A percentile compares a stretch with the other conserved stretches of the same genome.
Evolutionary conservation across 495 filamentous ascomycete species (phyloP).

Genomic region (Podospora appendiculata): DNA sequence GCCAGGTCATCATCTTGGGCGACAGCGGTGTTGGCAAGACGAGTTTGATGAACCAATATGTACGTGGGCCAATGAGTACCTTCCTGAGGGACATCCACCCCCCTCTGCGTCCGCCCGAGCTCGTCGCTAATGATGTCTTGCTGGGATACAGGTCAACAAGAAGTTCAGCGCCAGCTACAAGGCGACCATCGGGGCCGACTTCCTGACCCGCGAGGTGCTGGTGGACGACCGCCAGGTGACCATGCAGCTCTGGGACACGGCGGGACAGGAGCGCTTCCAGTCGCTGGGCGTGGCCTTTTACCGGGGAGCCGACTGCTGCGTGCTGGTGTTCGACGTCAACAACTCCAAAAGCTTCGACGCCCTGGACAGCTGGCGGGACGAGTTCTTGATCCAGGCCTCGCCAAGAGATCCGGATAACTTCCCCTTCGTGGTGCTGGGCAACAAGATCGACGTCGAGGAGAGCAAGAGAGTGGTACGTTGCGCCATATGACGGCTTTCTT

Average conservation of each 20-base stretch:
- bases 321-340: constrained; percentile 97
- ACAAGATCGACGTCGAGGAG: constrained; percentile 99
- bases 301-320: constrained; percentile 96
- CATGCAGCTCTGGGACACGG: constrained; percentile 99
- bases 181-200: constrained; percentile 97
- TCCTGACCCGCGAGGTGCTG: constrained; percentile 95
- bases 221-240: constrained; percentile 96
- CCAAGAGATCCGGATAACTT: constrained; percentile 96
- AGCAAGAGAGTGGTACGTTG: constrained; percentile 76
- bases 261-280: constrained; percentile 96
- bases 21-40: constrained; percentile 99
- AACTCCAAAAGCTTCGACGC: constrained; percentile 99
- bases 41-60: constrained; percentile 99
- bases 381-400: constrained; percentile 96
- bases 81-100: not conserved
- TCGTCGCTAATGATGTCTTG: constrained; percentile 3
- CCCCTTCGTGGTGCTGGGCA: constrained; percentile 95
- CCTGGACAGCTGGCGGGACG: constrained; percentile 95
- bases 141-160: constrained; percentile 79
- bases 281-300: constrained; percentile 98
- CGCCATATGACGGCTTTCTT: too few species aligned
- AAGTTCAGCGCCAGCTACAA: constrained; percentile 99
- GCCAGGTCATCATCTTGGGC: constrained; percentile 92
- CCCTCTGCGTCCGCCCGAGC: too few species aligned
- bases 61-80: constrained; percentile 40